Conservation (phyloP, 2,329 filamentous ascomycete genomes). For the Alternaria hordeiaustralica region DNA sequence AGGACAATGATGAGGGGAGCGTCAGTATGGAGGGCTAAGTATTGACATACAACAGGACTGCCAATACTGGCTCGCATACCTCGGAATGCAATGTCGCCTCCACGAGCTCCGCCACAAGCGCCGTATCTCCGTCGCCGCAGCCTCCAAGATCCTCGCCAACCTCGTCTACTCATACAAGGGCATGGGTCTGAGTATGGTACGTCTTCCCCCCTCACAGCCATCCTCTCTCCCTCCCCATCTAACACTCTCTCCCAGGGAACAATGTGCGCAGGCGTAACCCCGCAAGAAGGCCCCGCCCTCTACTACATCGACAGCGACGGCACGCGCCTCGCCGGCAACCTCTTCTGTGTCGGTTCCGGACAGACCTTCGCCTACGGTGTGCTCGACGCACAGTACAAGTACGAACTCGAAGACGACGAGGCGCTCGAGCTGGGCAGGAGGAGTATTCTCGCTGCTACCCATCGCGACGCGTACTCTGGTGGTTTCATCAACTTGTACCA, state of each 20-base stretch:
- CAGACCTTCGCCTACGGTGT: conserved; percentile 99
- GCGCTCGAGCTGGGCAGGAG: conserved; percentile 88
- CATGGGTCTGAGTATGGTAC: conserved; percentile 91
- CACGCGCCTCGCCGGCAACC: conserved; percentile 87
- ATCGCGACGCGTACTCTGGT: conserved; percentile 98
- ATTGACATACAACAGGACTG: conserved; percentile 71
- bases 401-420: conserved; percentile 85
- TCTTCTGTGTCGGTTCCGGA: conserved; percentile 97
- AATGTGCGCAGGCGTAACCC: conserved; percentile 97
- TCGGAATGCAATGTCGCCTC: conserved; percentile 98
- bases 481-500: conserved; percentile 99
- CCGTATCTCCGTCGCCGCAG: conserved; percentile 95
- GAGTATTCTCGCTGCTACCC: conserved; percentile 94
- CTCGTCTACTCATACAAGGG: conserved; percentile 98
- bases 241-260: conserved; percentile 66
- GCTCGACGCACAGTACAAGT: conserved; percentile 91
- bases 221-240: neutral
- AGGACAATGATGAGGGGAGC: too few relatives aligned
- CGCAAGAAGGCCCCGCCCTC: conserved; percentile 92
- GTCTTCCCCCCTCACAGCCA: neutral
- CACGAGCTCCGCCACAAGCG: conserved; percentile 99
- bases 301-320: conserved; percentile 99
- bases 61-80: conserved; percentile 99
- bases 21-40: too few relatives aligned
- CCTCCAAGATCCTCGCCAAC: conserved; percentile 98